A percentile compares a stretch with the other conserved stretches of the same genome.
Evolutionary conservation across 768 basidiomycete species (phyloP).

Genomic region (Pleurotus djamor): DNA sequence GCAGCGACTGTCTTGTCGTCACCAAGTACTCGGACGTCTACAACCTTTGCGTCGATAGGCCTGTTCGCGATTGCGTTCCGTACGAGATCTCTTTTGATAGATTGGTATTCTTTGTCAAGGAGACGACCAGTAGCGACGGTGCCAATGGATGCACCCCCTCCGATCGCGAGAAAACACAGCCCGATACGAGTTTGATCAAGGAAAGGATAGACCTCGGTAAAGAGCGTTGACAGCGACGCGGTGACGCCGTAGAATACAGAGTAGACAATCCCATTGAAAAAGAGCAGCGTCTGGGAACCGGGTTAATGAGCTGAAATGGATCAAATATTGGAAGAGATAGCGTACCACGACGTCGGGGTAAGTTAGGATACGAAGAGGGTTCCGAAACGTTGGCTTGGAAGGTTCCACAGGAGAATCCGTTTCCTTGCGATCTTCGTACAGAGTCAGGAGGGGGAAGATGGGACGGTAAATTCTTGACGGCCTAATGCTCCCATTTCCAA

Average conservation of each 20-base stretch:
- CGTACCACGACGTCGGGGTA: slow-evolving; percentile 47
- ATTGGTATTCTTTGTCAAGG: slow-evolving; percentile 63
- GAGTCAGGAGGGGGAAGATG: slow-evolving; percentile 47
- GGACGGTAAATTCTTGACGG: slow-evolving; percentile 47
- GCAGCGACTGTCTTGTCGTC: background rate
- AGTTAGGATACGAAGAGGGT: slow-evolving; percentile 55
- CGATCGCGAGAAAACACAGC: slow-evolving; percentile 75
- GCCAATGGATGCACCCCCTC: slow-evolving; percentile 68
- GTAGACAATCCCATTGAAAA: slow-evolving; percentile 49
- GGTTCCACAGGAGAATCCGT: slow-evolving; percentile 28
- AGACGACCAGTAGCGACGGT: slow-evolving; percentile 57
- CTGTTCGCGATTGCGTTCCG: slow-evolving; percentile 17
- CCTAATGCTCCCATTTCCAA: slow-evolving; percentile 49
- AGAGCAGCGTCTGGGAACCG: slow-evolving; percentile 32
- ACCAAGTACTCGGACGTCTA: background rate
- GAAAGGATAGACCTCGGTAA: slow-evolving; percentile 54
- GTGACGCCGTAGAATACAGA: slow-evolving; percentile 60
- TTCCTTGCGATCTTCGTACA: slow-evolving; percentile 18
- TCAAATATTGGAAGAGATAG: background rate
- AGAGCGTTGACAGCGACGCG: slow-evolving; percentile 60
- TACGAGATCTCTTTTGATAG: slow-evolving; percentile 31
- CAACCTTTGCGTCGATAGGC: background rate
- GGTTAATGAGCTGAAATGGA: background rate
- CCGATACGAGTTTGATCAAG: slow-evolving; percentile 67
- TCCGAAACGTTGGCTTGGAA: slow-evolving; percentile 29